Base-by-base conservation (phyloP, 345 rosid genomes). In the Gossypium rotundifolium region DNA sequence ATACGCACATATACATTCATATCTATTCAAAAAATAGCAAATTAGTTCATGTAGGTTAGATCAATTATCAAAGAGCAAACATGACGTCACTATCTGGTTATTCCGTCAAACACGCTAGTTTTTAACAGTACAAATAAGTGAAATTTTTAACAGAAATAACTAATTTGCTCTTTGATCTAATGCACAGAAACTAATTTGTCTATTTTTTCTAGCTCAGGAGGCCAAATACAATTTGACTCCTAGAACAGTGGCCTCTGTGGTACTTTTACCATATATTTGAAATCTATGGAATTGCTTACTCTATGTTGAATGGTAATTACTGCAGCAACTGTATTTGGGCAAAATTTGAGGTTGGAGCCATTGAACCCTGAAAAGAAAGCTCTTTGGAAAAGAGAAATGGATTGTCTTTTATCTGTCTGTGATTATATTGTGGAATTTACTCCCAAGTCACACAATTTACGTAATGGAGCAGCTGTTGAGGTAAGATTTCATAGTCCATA, bases 321-420 rank as follows among this genome's bases (percentile, higher is more conserved):
- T 76, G 80, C 87, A 95, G 99, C 99, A 12, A 91, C 99, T 38
- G 90, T 90, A 45, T 95, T 92, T 76, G 99, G 99, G 46, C 98
- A 95, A 76, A 90, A 85, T 75, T 73, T 90, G 87, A 85, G 91
- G 73, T 79, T 93, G 72, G 98, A 90, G 77, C 99, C 98, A 4
- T 79, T 94, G 77, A 88, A 89, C 38, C 81, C 85, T 66, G 97
- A 91, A 83, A 93, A 95, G 86, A 84, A 84, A 77, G 86, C 85
- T n/a, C n/a, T 93, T 86, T 93, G 99, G 99, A 91, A 81, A 70
- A 86, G 97, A 86, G 98, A 93, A 88, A 91, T 91, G 98, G 80
- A 86, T 11, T 90, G 93, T 72, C 93, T 95, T 77, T 81, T 95
- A 52, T 90, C 98, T 2, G 93, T 93, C 9, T 93, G 98, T 40